Evolutionary conservation across 1,139 yeast species (phyloP), one percentile per base, ranked within the genome.

Genomic region (Nematodospora anomalae): DNA sequence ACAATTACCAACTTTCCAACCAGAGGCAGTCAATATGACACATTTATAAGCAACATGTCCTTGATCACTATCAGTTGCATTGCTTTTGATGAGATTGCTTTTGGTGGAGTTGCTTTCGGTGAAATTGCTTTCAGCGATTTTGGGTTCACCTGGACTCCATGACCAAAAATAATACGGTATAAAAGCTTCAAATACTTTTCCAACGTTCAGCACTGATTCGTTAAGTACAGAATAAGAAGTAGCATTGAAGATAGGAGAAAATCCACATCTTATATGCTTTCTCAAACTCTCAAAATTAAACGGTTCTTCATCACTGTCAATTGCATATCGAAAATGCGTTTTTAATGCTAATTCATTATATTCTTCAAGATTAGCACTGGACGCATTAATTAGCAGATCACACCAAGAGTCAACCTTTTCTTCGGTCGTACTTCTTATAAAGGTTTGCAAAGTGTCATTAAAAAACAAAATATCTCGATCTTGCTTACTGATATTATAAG

Each of bases 1-100:
- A 60, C 97, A 90, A 50, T 85, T 76, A 10, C 69, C 73, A 0
- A 82, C 79, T 5, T 41, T 37, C 83, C 88, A 81, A 6, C 84
- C 82, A 1, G 59, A 58, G 0, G 52, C 42, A 8, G 58, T 60
- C 10, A 80, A 49, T 0, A 72, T 65, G 0, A 86, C 95, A 58
- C 97, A 90, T 47, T 75, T 71, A 44, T 57, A 67, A 0, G 84
- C 83, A 7, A 61, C 36, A n/a, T 36, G 30, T 13, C 33, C 55
- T 23, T 43, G 67, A 50, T 40, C 25, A 21, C 20, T 18, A 11
- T 31, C 22, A 3, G 12, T 16, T 16, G 40, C 12, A 12, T 6
- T 23, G 16, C 28, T 29, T 4, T 4, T 35, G 1, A 23, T n/a
- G 4, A 16, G 4, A 26, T 23, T 14, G 24, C 30, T 10, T 25